These are phyloP conservation scores for Funneliformis caledonium DNA, from an alignment of 371 early-diverging fungal genomes.

Conservation along the genomic window DNA sequence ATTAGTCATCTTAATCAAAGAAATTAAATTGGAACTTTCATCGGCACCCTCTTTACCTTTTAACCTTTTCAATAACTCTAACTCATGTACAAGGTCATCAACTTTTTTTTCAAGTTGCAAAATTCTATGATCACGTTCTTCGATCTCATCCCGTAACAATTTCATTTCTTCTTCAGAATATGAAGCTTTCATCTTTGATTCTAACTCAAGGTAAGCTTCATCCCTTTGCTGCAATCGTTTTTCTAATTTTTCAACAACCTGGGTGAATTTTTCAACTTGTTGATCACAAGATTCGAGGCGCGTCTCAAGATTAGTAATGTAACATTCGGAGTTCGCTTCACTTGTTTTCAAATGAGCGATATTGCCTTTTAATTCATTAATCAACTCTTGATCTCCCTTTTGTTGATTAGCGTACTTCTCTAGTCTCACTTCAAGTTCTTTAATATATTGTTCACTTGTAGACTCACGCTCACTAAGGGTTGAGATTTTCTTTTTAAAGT, in stretches of 20 bases:
- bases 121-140: slow-evolving; percentile 24
- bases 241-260: slow-evolving; percentile 45
- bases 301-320: slow-evolving; percentile 53
- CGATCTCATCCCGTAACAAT: slow-evolving; percentile 16
- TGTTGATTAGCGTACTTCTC: slow-evolving; percentile 51
- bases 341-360: slow-evolving; percentile 52
- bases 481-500: slow-evolving; percentile 48
- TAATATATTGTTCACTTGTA: slow-evolving; percentile 57
- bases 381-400: slow-evolving; percentile 50
- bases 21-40: not conserved
- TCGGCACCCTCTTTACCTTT: not conserved
- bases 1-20: not conserved
- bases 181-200: slow-evolving; percentile 30
- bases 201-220: slow-evolving; percentile 27
- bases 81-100: slow-evolving; percentile 27
- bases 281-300: slow-evolving; percentile 49
- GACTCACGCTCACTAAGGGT: slow-evolving; percentile 56
- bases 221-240: slow-evolving; percentile 35
- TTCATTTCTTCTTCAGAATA: slow-evolving; percentile 41
- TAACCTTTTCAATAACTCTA: slow-evolving; percentile 1
- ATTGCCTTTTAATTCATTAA: slow-evolving; percentile 50
- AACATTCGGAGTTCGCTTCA: slow-evolving; percentile 54
- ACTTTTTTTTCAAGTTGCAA: slow-evolving; percentile 33
- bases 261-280: slow-evolving; percentile 43
- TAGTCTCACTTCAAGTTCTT: slow-evolving; percentile 54